phyloP scores from a whole-genome alignment of 805 yeast genomes.

The Starmera caribaea region DNA sequence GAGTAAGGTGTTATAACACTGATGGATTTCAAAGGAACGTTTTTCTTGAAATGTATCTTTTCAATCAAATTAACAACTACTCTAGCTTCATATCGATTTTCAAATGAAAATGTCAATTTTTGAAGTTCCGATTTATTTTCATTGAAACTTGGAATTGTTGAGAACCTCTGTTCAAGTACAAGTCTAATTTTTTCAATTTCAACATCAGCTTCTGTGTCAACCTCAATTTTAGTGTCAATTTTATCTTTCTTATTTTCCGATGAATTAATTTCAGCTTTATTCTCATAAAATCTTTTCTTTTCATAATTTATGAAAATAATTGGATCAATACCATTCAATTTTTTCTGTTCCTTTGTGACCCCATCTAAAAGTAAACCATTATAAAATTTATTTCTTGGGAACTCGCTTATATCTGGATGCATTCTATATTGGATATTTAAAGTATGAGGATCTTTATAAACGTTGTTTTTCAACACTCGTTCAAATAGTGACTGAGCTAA shows the following conservation, averaged over 20 bases:
- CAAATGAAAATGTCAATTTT: slow-evolving; percentile 48
- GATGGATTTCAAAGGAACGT: slow-evolving; percentile 38
- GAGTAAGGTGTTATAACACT: slow-evolving; percentile 72
- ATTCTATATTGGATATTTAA: slow-evolving; percentile 60
- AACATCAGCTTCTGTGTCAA: too few species aligned
- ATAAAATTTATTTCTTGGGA: slow-evolving; percentile 45
- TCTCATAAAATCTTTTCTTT: slow-evolving; percentile 33
- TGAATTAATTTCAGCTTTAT: too few species aligned
- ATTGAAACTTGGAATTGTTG: too few species aligned
- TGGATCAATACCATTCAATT: slow-evolving; percentile 40
- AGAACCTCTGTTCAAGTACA: too few species aligned
- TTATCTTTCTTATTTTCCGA: too few species aligned
- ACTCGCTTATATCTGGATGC: slow-evolving; percentile 56
- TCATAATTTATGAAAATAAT: slow-evolving; percentile 51
- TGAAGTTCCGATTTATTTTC: slow-evolving; percentile 32
- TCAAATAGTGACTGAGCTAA: slow-evolving; percentile 62
- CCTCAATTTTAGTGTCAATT: too few species aligned
- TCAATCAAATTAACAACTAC: slow-evolving; percentile 38
- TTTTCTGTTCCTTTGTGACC: slow-evolving; percentile 41
- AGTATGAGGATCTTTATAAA: slow-evolving; percentile 54
- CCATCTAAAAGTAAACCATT: slow-evolving; percentile 45
- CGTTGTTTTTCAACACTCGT: slow-evolving; percentile 51
- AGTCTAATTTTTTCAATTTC: too few species aligned
- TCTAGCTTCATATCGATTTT: slow-evolving; percentile 43
- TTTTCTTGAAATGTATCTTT: slow-evolving; percentile 43